Evolutionary conservation across 176 grass and related monocot genomes (phyloP).

Genomic region (Eragrostis nindensis): DNA sequence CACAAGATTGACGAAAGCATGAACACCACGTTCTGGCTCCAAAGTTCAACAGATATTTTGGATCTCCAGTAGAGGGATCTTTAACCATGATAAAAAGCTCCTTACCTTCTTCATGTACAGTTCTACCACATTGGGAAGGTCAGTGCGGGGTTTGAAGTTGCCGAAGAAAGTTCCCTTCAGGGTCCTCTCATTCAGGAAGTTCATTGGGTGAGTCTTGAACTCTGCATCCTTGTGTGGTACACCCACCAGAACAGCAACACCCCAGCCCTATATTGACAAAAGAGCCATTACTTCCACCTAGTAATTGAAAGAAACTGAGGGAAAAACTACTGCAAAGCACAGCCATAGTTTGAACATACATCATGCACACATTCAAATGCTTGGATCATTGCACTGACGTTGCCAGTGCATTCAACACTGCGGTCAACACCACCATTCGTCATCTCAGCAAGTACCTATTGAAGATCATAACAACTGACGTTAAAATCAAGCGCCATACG

Average conservation of each 20-base stretch:
- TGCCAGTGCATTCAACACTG: conserved; percentile 84
- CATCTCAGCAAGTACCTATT: conserved; percentile 90
- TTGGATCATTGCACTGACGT: conserved; percentile 79
- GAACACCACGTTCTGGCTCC: not conserved
- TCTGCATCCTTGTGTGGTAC: conserved; percentile 81
- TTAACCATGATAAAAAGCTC: not conserved
- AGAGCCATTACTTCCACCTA: not conserved
- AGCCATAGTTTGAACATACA: conserved; percentile 22
- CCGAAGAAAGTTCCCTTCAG: conserved; percentile 96
- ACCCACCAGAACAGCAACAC: conserved; percentile 80
- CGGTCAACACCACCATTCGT: conserved; percentile 88
- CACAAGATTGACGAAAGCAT: not conserved
- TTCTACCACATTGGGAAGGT: conserved; percentile 80
- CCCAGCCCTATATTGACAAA: conserved; percentile 67
- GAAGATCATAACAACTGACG: conserved; percentile 2
- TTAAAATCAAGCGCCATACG: conserved; percentile 6
- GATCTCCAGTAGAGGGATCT: not conserved
- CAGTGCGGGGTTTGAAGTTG: conserved; percentile 82
- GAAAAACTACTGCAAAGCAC: not conserved
- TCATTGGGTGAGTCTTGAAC: conserved; percentile 86
- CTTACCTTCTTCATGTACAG: conserved; percentile 78
- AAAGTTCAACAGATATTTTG: not conserved
- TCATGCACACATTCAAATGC: conserved; percentile 94
- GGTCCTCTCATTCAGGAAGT: conserved; percentile 86
- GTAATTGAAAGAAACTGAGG: not conserved